Conservation (phyloP, 139 green algal species). For the Chlorella sp. region DNA sequence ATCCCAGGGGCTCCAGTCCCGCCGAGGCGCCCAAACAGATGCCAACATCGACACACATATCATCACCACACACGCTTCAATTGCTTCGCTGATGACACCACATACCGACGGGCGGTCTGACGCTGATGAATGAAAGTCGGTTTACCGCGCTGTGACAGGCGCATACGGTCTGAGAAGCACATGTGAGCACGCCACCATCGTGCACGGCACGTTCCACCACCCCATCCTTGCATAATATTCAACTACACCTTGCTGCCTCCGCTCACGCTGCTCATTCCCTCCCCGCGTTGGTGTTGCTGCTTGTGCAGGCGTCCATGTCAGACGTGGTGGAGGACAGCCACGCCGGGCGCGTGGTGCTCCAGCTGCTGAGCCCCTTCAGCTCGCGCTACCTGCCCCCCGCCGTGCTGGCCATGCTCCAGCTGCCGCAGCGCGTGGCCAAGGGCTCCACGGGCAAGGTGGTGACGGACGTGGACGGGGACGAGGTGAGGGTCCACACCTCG, state of each 20-base stretch:
- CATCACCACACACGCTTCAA: no score
- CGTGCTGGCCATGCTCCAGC: constrained; percentile 44
- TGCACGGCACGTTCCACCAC: no score
- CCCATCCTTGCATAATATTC: no score
- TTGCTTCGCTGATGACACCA: constrained; percentile 51
- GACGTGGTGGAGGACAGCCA: constrained; percentile 45
- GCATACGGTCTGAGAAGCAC: neutral
- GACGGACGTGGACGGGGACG: constrained; percentile 28
- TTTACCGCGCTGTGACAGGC: constrained; percentile 14
- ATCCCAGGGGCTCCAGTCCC: no score
- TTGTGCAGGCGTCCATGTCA: constrained; percentile 47
- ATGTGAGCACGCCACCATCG: no score
- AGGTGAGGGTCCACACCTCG: no score
- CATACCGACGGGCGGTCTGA: constrained; percentile 78
- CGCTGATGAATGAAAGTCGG: constrained; percentile 64
- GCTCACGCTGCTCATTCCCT: neutral
- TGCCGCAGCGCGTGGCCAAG: constrained; percentile 26
- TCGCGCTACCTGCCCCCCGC: constrained; percentile 57
- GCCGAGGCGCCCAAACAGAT: no score
- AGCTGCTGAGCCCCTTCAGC: constrained; percentile 63
- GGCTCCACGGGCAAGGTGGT: constrained; percentile 26
- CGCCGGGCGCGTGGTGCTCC: constrained; percentile 52
- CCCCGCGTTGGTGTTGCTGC: neutral
- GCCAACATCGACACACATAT: no score
- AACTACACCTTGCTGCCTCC: no score